These are phyloP conservation scores for Camellia lanceoleosa DNA, from an alignment of 148 eudicot species.

Conservation along the genomic window DNA sequence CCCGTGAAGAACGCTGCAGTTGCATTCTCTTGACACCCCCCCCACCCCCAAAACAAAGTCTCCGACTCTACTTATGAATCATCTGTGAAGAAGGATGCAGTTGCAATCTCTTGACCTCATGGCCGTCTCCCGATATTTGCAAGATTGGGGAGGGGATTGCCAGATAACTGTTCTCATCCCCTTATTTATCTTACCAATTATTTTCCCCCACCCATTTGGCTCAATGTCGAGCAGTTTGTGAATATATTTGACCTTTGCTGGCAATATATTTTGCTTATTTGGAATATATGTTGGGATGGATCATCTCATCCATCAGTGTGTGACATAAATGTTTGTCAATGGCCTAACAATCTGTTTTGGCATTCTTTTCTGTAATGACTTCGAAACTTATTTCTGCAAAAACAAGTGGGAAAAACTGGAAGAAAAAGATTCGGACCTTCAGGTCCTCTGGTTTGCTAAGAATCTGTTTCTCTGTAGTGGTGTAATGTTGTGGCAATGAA, in stretches of 20 bases:
- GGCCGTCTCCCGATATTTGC: background rate
- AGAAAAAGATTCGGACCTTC: background rate
- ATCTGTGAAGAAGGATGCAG: slow-evolving; percentile 3
- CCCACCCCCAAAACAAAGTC: slow-evolving; percentile 25
- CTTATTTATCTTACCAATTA: background rate
- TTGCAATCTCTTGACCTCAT: slow-evolving; percentile 7
- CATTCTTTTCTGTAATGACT: slow-evolving; percentile 9
- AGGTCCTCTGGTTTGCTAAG: background rate
- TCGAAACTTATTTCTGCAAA: background rate
- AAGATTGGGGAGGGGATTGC: background rate
- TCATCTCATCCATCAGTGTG: slow-evolving; percentile 14
- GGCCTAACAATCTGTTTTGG: background rate
- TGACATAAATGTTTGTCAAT: background rate
- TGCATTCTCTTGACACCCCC: slow-evolving; percentile 8
- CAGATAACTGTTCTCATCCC: background rate
- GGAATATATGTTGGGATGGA: background rate
- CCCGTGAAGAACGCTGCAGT: slow-evolving; percentile 2
- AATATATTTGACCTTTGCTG: background rate
- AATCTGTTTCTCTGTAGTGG: background rate
- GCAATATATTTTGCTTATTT: background rate
- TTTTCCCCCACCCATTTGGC: background rate
- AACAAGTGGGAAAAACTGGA: background rate
- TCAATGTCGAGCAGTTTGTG: slow-evolving; percentile 17
- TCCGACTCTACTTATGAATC: slow-evolving; percentile 15
- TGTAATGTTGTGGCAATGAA: too few relatives aligned